phyloP scores from a whole-genome alignment of 352 stramenopile species.

The Globisporangium splendens region DNA sequence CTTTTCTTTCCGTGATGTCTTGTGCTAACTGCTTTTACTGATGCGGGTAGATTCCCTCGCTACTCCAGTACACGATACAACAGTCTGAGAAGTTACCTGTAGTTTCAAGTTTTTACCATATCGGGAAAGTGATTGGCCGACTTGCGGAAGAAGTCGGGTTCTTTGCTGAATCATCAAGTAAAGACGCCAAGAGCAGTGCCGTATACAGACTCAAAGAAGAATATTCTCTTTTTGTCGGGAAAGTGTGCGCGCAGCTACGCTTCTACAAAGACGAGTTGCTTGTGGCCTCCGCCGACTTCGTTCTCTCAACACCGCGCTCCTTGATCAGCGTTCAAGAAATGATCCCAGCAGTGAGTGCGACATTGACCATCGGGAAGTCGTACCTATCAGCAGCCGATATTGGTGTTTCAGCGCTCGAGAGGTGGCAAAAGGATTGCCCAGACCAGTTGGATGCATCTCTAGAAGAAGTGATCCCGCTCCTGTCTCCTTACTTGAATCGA shows the following conservation, averaged over 20 bases:
- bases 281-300: constrained; percentile 51
- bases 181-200: not conserved
- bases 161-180: constrained; percentile 16
- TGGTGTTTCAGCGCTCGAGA: constrained; percentile 49
- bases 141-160: constrained; percentile 22
- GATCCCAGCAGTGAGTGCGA: constrained; percentile 35
- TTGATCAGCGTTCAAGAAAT: constrained; percentile 31
- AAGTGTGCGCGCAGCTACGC: constrained; percentile 41
- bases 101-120: constrained; percentile 62
- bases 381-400: constrained; percentile 62
- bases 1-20: not conserved
- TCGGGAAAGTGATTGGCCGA: constrained; percentile 37
- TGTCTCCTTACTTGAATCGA: constrained; percentile 56
- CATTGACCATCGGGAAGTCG: constrained; percentile 56
- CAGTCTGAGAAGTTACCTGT: constrained; percentile 30
- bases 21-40: not conserved
- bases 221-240: constrained; percentile 45
- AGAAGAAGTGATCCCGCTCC: constrained; percentile 35
- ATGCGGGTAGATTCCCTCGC: constrained; percentile 24
- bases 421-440: constrained; percentile 35
- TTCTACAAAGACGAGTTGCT: constrained; percentile 82
- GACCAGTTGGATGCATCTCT: constrained; percentile 30
- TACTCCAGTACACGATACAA: constrained; percentile 32
- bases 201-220: constrained; percentile 8
- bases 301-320: constrained; percentile 44